phyloP scores from a whole-genome alignment of 352 stramenopile species.

The Phytophthora fragariaefolia region DNA sequence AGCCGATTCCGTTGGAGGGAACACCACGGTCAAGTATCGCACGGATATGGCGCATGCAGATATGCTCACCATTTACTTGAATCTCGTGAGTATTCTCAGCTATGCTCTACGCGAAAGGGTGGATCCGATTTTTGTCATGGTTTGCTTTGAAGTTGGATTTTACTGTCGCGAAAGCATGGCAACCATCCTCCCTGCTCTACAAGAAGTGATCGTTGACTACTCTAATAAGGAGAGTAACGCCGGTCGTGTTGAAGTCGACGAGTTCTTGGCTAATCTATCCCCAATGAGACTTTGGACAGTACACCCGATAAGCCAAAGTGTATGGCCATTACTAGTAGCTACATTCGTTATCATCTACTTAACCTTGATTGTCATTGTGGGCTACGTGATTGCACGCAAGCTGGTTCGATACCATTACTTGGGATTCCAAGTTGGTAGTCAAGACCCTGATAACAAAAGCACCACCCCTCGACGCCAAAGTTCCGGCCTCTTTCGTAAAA shows the following conservation, averaged over 20 bases:
- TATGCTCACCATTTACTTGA: slow-evolving; percentile 50
- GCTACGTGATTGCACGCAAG: slow-evolving; percentile 42
- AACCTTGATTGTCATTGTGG: slow-evolving; percentile 32
- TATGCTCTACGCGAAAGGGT: slow-evolving; percentile 41
- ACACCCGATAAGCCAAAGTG: slow-evolving; percentile 30
- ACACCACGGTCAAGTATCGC: slow-evolving; percentile 21
- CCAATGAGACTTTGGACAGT: slow-evolving; percentile 42
- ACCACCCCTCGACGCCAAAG: slow-evolving; percentile 6
- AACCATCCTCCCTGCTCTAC: slow-evolving; percentile 23
- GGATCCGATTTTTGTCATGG: slow-evolving; percentile 38
- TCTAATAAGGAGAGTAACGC: slow-evolving; percentile 11
- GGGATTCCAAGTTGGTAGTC: slow-evolving; percentile 15
- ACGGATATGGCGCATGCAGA: slow-evolving; percentile 37
- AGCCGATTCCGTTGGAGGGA: slow-evolving; percentile 14
- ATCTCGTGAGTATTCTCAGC: slow-evolving; percentile 36
- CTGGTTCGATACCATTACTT: slow-evolving; percentile 9
- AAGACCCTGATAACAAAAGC: slow-evolving; percentile 4
- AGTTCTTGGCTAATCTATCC: slow-evolving; percentile 35
- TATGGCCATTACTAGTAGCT: slow-evolving; percentile 22
- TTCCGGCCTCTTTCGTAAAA: slow-evolving; percentile 14
- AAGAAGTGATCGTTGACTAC: slow-evolving; percentile 22
- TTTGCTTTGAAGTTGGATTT: slow-evolving; percentile 44
- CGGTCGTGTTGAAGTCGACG: slow-evolving; percentile 27
- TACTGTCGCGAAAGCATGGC: slow-evolving; percentile 23
- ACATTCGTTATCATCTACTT: slow-evolving; percentile 36